phyloP scores from a whole-genome alignment of 2,329 filamentous ascomycete species.

The Penicillium palitans region DNA sequence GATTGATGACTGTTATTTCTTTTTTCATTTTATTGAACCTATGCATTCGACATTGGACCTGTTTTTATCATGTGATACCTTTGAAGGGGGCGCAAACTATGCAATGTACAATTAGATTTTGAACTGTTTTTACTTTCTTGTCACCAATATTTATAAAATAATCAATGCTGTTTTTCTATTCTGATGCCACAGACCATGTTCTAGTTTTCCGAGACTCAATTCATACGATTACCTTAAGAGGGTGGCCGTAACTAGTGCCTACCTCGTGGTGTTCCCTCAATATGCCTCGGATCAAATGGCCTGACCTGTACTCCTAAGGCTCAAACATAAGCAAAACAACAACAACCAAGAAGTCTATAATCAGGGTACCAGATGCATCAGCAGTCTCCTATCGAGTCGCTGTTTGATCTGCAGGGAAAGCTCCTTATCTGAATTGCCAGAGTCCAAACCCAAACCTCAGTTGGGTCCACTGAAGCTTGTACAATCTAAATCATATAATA shows the following conservation, averaged over 20 bases:
- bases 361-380: too few species aligned
- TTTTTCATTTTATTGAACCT: background rate
- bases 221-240: background rate
- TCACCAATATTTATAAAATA: background rate
- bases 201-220: too few species aligned
- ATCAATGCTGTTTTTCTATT: background rate
- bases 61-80: background rate
- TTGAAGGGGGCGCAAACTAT: background rate
- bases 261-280: background rate
- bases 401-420: background rate
- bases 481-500: background rate
- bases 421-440: too few species aligned
- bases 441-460: background rate
- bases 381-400: background rate
- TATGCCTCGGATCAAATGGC: background rate
- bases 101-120: background rate
- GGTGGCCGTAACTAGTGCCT: background rate
- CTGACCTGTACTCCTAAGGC: too few species aligned
- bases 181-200: background rate
- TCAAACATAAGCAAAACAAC: background rate
- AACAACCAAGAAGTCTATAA: background rate
- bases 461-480: too few species aligned
- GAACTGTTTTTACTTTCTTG: background rate
- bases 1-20: background rate
- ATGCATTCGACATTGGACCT: background rate